phyloP scores from a whole-genome alignment of 306 rosid genomes.

The Dalbergia oliveri region DNA sequence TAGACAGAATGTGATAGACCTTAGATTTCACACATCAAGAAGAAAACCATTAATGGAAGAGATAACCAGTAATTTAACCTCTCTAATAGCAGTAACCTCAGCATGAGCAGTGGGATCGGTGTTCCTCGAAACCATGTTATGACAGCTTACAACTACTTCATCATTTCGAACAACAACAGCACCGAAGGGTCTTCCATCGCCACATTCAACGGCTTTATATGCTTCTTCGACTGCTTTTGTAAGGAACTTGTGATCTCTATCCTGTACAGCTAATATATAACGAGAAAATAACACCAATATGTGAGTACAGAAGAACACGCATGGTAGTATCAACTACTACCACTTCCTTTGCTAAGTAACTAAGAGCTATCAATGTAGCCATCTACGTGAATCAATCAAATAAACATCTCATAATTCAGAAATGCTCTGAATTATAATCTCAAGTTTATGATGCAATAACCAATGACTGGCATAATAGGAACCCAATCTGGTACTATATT shows the following conservation, averaged over 20 bases:
- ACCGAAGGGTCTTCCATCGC: conserved; percentile 90
- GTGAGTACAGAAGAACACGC: background rate
- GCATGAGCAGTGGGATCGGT: conserved; percentile 93
- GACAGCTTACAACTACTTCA: conserved; percentile 86
- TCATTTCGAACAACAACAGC: conserved; percentile 83
- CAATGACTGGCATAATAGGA: too few relatives aligned
- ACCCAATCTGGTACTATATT: too few relatives aligned
- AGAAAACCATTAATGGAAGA: conserved; percentile 13
- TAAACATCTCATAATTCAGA: background rate
- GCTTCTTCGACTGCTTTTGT: conserved; percentile 84
- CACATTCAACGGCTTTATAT: conserved; percentile 81
- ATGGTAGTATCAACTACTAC: background rate
- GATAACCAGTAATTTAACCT: conserved; percentile 57
- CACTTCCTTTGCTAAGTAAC: too few relatives aligned
- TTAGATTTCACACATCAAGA: conserved; percentile 23
- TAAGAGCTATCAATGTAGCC: too few relatives aligned
- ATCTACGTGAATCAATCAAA: background rate
- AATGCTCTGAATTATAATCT: background rate
- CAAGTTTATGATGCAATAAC: background rate
- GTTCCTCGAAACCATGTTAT: conserved; percentile 78
- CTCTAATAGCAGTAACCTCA: conserved; percentile 86
- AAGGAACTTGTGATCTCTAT: conserved; percentile 79
- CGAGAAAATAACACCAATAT: conserved; percentile 27
- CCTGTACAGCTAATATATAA: conserved; percentile 64
- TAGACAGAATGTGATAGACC: background rate